A percentile compares a stretch with the other conserved stretches of the same genome.
phyloP scores from a whole-genome alignment of 2,329 filamentous ascomycete species.

The Plenodomus biglobosus region DNA sequence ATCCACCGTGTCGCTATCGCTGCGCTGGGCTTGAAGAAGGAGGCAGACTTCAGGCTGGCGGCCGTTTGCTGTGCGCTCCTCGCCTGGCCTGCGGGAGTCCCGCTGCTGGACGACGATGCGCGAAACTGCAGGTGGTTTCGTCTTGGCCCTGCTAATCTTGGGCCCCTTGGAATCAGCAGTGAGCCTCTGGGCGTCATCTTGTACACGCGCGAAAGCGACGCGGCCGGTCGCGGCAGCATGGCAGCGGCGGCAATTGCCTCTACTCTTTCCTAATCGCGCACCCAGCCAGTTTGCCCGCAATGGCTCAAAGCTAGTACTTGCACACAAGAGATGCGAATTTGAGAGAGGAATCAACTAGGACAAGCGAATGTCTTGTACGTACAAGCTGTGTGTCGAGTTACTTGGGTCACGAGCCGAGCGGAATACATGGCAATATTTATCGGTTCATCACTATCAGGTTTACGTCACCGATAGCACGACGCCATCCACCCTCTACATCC shows the following conservation, averaged over 20 bases:
- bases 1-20: conserved; percentile 27
- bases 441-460: conserved; percentile 12
- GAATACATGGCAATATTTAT: conserved; percentile 17
- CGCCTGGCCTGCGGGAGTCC: conserved; percentile 17
- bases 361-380: too few relatives aligned
- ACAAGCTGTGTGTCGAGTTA: too few relatives aligned
- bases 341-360: too few relatives aligned
- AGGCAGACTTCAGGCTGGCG: conserved; percentile 20
- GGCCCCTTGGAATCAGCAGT: conserved; percentile 12
- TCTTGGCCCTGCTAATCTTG: conserved; percentile 10
- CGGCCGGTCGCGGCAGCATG: conserved; percentile 37
- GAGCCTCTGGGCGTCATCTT: conserved; percentile 21
- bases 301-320: too few relatives aligned
- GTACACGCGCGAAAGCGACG: conserved; percentile 32
- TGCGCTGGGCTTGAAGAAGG: conserved; percentile 17
- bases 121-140: conserved; percentile 17
- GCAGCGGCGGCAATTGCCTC: too few relatives aligned
- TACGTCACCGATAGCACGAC: conserved; percentile 18
- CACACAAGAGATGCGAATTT: too few relatives aligned
- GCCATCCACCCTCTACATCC: too few relatives aligned
- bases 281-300: too few relatives aligned
- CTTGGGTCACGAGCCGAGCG: too few relatives aligned
- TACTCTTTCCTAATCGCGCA: too few relatives aligned
- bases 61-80: conserved; percentile 25
- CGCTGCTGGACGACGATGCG: conserved; percentile 33